Evolutionary conservation across 768 basidiomycete species (phyloP).

Genomic region (Lepiota brunneoincarnata): DNA sequence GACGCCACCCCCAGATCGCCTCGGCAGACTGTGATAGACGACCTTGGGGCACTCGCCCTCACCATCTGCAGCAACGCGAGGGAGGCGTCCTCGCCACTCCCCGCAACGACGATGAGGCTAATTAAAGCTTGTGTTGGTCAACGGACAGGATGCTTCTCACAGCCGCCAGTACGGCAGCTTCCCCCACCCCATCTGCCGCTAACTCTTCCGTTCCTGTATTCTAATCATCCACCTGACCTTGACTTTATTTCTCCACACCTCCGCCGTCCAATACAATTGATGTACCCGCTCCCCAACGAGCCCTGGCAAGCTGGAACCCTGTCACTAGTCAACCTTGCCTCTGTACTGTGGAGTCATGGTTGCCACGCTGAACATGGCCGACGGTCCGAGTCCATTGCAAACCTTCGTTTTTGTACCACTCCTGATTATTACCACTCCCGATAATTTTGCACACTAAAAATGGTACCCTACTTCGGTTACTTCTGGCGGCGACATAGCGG

Average conservation of each 20-base stretch:
- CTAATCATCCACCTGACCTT: conserved; percentile 10
- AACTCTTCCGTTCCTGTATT: conserved; percentile 8
- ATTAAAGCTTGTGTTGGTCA: not conserved
- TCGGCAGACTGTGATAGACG: no score
- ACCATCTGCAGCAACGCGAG: not conserved
- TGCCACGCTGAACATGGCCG: not conserved
- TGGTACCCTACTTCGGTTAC: not conserved
- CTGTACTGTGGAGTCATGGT: not conserved
- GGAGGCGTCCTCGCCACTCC: not conserved
- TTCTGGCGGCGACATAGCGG: conserved; percentile 5
- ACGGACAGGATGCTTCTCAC: not conserved
- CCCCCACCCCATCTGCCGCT: conserved; percentile 2
- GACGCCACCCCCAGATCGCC: conserved; percentile 4
- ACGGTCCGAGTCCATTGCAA: not conserved
- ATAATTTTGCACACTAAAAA: not conserved
- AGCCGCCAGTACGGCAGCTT: conserved; percentile 3
- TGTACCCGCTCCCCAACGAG: not conserved
- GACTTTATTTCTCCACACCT: not conserved
- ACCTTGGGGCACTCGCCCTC: not conserved
- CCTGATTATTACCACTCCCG: not conserved
- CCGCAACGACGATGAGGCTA: not conserved
- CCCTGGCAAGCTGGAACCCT: not conserved
- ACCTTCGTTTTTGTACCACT: not conserved
- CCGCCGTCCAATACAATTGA: not conserved
- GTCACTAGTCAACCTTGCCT: not conserved